phyloP scores from a whole-genome alignment of 345 rosid genomes.

The Boechera stricta region DNA sequence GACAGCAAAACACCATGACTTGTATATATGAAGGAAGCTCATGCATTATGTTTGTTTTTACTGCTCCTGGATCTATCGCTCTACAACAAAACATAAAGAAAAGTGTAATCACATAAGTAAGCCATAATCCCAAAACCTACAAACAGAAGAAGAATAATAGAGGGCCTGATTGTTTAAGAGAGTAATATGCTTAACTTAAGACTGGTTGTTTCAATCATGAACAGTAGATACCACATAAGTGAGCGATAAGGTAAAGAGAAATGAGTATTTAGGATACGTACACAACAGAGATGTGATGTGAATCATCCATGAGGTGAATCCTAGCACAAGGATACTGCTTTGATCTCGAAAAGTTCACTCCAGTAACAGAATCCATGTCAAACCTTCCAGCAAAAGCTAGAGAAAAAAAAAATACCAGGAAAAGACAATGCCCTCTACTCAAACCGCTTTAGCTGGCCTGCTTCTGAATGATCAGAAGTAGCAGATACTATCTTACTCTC shows the following conservation, averaged over 20 bases:
- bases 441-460: too few relatives aligned
- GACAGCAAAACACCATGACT: constrained; percentile 48
- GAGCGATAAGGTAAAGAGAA: background rate
- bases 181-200: background rate
- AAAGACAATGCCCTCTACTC: too few relatives aligned
- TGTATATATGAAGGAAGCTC: constrained; percentile 75
- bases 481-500: too few relatives aligned
- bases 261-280: constrained; percentile 48
- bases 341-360: too few relatives aligned
- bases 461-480: too few relatives aligned
- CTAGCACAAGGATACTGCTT: too few relatives aligned
- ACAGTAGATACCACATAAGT: background rate
- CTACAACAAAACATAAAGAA: constrained; percentile 41
- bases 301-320: constrained; percentile 51
- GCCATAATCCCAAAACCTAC: background rate
- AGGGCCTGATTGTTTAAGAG: background rate
- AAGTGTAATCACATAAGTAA: background rate
- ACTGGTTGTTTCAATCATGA: background rate
- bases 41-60: constrained; percentile 83
- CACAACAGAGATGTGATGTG: constrained; percentile 68
- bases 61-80: constrained; percentile 90
- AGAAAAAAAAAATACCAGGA: too few relatives aligned
- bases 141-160: background rate
- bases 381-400: too few relatives aligned
- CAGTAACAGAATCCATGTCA: too few relatives aligned